Evolutionary conservation across 2,329 filamentous ascomycete species (phyloP), one percentile per base, ranked within the genome.

Genomic region (Aspergillus ochraceoroseus): DNA sequence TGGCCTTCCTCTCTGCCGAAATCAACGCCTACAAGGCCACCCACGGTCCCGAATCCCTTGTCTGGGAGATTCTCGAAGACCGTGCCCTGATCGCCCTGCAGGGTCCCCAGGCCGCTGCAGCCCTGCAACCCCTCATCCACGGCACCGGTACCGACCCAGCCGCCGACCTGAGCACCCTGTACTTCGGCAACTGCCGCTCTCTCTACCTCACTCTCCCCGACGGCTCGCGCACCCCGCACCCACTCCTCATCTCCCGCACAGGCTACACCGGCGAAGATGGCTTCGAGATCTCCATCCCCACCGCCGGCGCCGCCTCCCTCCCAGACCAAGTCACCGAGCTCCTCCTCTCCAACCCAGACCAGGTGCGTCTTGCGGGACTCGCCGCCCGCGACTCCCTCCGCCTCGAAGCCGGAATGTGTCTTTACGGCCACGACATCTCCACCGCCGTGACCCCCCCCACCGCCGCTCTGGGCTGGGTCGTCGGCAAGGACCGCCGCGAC

Each of bases 181-280:
- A 86, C 69, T 98, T 98, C 67, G 90, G 92, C 44, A 79, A 82
- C 54, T 82, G 80, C 43, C 75, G 76, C 38, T 79, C 76, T 57
- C 76, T 84, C 13, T 75, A 77, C 48, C 68, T 95, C 38, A 77
- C 74, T 47, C 70, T 86, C 8, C 59, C 65, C 9, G 67, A 73
- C 25, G 76, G 75, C 30, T 75, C 73, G 25, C 68, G 68, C 46
- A 66, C 66, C 14, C 54, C 73, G 46, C 56, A 73, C 46, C 65
- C 73, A 51, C 61, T 92, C 32, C 75, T 95, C 35, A 81, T 95
- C 59, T 89, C 82, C 61, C 80, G 92, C 46, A 92, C 85, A 32
- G 92, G 92, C 3, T 98, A 98, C 72, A 98, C 92, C 0, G 92
- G 92, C 45, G 92, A 98, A 71, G 92, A 98, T 64, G 92, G 92